phyloP scores from a whole-genome alignment of 164 flowering plant species.

The Nymphaea colorata region DNA sequence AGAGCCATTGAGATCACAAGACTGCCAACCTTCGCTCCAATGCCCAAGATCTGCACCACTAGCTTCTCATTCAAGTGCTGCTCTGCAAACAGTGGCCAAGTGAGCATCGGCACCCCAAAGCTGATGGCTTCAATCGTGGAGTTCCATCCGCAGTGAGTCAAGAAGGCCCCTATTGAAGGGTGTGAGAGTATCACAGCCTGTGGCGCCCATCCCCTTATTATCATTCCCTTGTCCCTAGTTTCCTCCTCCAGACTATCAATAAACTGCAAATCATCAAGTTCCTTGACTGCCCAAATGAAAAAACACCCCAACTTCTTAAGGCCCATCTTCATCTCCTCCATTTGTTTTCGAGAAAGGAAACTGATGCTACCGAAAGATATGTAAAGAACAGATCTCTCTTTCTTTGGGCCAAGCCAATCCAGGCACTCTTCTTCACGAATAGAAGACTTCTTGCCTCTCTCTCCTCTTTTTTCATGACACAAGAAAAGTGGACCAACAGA shows the following conservation, averaged over 20 bases:
- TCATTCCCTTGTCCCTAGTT: slow-evolving; percentile 12
- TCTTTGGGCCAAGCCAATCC: background rate
- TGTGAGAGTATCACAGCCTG: slow-evolving; percentile 24
- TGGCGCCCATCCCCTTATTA: slow-evolving; percentile 35
- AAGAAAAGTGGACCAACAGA: slow-evolving; percentile 2
- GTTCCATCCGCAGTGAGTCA: slow-evolving; percentile 43
- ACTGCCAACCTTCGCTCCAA: slow-evolving; percentile 6
- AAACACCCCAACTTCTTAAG: background rate
- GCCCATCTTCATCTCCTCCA: background rate
- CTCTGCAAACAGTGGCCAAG: slow-evolving; percentile 33
- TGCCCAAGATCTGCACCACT: slow-evolving; percentile 12
- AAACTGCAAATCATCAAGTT: slow-evolving; percentile 1
- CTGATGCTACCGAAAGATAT: slow-evolving; percentile 4
- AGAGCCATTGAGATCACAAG: no score
- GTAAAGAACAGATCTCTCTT: slow-evolving; percentile 1
- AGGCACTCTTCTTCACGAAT: background rate
- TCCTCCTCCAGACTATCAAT: slow-evolving; percentile 21
- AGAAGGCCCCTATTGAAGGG: slow-evolving; percentile 20
- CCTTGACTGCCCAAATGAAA: slow-evolving; percentile 3
- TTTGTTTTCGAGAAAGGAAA: background rate
- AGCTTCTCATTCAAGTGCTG: slow-evolving; percentile 25
- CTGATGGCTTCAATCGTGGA: slow-evolving; percentile 21
- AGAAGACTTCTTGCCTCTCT: background rate
- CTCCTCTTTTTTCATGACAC: background rate
- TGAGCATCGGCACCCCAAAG: slow-evolving; percentile 22